phyloP scores from a whole-genome alignment of 192 early-diverging fungal genomes.

The Coemansia sp. region DNA sequence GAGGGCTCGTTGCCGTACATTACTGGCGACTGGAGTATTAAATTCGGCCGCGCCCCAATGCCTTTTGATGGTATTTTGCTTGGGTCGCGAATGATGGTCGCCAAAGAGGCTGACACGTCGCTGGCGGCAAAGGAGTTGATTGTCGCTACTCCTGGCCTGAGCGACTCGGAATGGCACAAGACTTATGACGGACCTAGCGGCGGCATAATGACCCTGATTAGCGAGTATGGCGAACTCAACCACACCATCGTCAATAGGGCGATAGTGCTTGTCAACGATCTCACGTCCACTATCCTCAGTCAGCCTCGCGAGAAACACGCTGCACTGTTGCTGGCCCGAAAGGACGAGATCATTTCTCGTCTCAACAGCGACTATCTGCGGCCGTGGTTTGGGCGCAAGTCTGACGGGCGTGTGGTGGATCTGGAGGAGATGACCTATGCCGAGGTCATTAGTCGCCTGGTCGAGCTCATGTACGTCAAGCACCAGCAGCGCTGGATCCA shows the following conservation, averaged over 20 bases:
- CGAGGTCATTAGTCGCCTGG: slow-evolving; percentile 79
- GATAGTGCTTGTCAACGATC: slow-evolving; percentile 73
- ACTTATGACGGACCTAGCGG: slow-evolving; percentile 76
- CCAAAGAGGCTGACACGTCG: slow-evolving; percentile 82
- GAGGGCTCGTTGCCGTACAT: slow-evolving; percentile 86
- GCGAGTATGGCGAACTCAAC: slow-evolving; percentile 92
- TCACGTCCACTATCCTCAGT: slow-evolving; percentile 77
- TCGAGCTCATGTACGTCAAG: slow-evolving; percentile 79
- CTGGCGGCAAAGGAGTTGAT: slow-evolving; percentile 84
- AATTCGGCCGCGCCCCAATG: slow-evolving; percentile 87
- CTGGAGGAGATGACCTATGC: slow-evolving; percentile 93
- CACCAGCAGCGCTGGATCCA: slow-evolving; percentile 84
- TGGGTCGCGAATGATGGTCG: slow-evolving; percentile 95
- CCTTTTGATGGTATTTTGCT: slow-evolving; percentile 93
- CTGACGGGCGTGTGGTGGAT: slow-evolving; percentile 69
- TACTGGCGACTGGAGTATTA: slow-evolving; percentile 86
- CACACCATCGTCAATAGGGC: slow-evolving; percentile 91
- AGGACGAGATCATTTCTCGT: slow-evolving; percentile 83
- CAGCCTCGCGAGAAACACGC: slow-evolving; percentile 82
- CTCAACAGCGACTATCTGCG: slow-evolving; percentile 60
- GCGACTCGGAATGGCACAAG: slow-evolving; percentile 79
- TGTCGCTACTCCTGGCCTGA: slow-evolving; percentile 76
- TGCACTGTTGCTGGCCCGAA: slow-evolving; percentile 61
- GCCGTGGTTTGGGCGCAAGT: slow-evolving; percentile 92
- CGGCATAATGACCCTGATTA: slow-evolving; percentile 81